Base-by-base conservation (phyloP, 1,284 basidiomycete species). In the Ceratobasidium sp. region DNA sequence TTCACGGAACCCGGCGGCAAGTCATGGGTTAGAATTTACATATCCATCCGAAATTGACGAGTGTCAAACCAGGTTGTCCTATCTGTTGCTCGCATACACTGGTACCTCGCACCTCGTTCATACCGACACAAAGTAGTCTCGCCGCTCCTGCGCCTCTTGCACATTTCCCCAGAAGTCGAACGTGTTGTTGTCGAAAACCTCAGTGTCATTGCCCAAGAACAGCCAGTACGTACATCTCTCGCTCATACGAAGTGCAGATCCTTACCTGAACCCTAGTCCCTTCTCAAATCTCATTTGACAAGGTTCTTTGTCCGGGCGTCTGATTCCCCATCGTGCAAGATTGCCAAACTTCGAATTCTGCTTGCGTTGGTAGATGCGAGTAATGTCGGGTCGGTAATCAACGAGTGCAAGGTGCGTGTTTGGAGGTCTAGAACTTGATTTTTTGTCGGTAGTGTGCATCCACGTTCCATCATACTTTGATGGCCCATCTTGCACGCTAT, bases 1-100 rank as follows among this genome's bases (percentile, higher is more conserved):
- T 75, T 94, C 91, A 54, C 83, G 88, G 58, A 97, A 96, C 77
- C 87, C 94, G 13, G 91, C 94, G 7, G 94, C 94, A 74, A 72
- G 86, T 34, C 20, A 35, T 17, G 75, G 3, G 10, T 13, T 45
- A 29, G 29, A 29, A 43, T 47, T 13, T 55, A 38, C 40, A 15
- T 35, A 69, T 22, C 27, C 27, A 47, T 22, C 15, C 55, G 13
- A 42, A 22, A 20, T 42, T 42, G 25, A 34, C 12, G 20, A 35
- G 20, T 13, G 15, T 13, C 17, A 31, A 40, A 15, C 25, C 71
- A 92, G 90, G 90, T 94, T 45, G 87, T 94, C 0, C 79, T 95
- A 43, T 88, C 89, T 10, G 89, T 85, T 0, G 82, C 87, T 1
- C 87, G 87, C 10, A 82, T 88, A 5, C 87, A 92, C 72, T 94